Conservation (phyloP, 2,329 filamentous ascomycete species). For the Teratosphaeria gauchensis region DNA sequence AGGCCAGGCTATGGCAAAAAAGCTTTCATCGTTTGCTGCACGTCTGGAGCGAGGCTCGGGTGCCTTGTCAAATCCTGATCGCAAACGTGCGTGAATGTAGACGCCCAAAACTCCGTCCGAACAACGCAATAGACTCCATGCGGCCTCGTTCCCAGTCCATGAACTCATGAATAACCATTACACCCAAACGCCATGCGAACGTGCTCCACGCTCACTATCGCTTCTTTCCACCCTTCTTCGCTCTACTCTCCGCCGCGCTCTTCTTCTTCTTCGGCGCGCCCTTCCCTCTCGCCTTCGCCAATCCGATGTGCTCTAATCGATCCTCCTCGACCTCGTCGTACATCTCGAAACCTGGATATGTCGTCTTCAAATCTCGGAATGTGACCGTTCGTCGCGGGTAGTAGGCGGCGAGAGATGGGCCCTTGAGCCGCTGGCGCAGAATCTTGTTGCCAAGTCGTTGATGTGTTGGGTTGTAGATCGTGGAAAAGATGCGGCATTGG, state of each 20-base stretch:
- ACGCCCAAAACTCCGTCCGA: background rate
- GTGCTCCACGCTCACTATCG: background rate
- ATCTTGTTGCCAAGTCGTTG: conserved; percentile 84
- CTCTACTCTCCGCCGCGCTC: conserved; percentile 31
- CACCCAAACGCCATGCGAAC: background rate
- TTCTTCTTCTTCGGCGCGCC: conserved; percentile 83
- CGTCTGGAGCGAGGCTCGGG: no score
- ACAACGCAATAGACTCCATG: background rate
- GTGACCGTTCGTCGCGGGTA: conserved; percentile 70
- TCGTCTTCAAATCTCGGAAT: conserved; percentile 62
- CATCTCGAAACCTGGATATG: conserved; percentile 58
- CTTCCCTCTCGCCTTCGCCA: conserved; percentile 67
- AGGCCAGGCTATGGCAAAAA: no score
- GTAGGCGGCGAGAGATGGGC: conserved; percentile 75
- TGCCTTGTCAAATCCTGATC: no score
- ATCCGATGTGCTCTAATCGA: conserved; percentile 60
- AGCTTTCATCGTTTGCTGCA: no score
- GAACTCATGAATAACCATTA: background rate
- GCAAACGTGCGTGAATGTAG: no score
- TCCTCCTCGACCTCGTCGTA: conserved; percentile 71
- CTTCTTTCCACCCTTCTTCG: background rate
- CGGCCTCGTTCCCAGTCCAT: no score
- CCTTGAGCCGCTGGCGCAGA: conserved; percentile 75
- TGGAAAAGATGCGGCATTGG: conserved; percentile 86
- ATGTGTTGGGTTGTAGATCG: conserved; percentile 77